Evolutionary conservation across 345 rosid genomes (phyloP).

Genomic region (Eutrema japonicum): DNA sequence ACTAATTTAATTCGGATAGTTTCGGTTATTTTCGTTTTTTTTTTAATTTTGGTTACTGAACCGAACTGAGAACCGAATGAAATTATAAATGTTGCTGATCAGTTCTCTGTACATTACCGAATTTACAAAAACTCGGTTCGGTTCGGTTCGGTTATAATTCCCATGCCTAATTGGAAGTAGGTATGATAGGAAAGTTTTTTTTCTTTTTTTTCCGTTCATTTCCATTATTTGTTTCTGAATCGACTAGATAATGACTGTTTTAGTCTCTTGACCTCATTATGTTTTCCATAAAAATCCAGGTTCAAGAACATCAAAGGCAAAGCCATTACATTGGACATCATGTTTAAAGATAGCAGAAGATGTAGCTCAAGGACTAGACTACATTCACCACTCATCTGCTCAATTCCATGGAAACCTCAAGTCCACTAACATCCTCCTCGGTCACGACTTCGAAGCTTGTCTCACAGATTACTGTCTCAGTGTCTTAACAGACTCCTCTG

Average conservation of each 20-base stretch:
- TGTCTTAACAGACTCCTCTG: conserved; percentile 57
- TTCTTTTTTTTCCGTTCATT: too few relatives aligned
- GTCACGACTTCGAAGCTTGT: conserved; percentile 86
- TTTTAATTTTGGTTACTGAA: too few relatives aligned
- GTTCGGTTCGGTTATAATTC: too few relatives aligned
- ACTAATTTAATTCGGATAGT: too few relatives aligned
- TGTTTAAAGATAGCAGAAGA: conserved; percentile 96
- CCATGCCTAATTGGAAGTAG: background rate
- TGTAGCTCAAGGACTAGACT: conserved; percentile 77
- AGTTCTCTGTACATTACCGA: too few relatives aligned
- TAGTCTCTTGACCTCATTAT: too few relatives aligned
- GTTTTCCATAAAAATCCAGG: conserved; percentile 44
- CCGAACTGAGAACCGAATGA: too few relatives aligned
- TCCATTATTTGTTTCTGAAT: background rate
- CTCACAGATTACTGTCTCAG: conserved; percentile 82
- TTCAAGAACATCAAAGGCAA: conserved; percentile 76
- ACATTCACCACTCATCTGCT: conserved; percentile 74
- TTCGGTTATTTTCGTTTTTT: too few relatives aligned
- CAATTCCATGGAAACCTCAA: conserved; percentile 83
- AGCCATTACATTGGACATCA: conserved; percentile 95
- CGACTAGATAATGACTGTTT: conserved; percentile 2
- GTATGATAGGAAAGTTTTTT: background rate
- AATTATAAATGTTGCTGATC: too few relatives aligned
- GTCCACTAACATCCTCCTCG: conserved; percentile 83
- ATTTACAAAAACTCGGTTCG: too few relatives aligned